Base-by-base conservation (phyloP, 2,329 filamentous ascomycete species). In the Colletotrichum orbiculare region DNA sequence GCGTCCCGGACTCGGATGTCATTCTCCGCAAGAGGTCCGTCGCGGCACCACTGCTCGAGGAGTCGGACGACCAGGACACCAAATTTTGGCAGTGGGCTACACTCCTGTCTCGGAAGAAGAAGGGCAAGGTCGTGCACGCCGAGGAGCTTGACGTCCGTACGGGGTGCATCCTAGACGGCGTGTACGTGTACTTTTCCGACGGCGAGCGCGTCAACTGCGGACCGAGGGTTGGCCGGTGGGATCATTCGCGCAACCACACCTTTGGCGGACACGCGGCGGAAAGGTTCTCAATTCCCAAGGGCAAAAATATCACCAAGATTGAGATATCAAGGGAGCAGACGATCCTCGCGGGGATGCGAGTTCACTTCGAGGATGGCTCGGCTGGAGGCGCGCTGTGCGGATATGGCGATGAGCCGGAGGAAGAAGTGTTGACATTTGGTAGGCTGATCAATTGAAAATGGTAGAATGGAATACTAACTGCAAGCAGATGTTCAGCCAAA, bases 131-230 rank as follows among this genome's bases (percentile, higher is more conserved):
- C 4, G 71, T 77, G 10, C 72, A 73, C n/a, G 1, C 74, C 71
- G 2, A 75, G 72, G 13, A 79, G 25, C 25, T 85, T 35, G 82
- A 84, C 65, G 68, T 83, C 3, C 75, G 81, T 2, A 77, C 83
- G 6, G 82, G 82, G 4, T 74, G 71, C 45, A 69, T 72, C 7
- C 76, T 83, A 45, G 81, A 84, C 55, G 81, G 82, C 34, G 81
- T 78, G 6, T 75, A 80, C 38, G 77, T 84, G 3, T 73, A 80
- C 65, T 84, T 81, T 67, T 72, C 71, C 48, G 81, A 83, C 57
- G 81, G 80, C 8, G 73, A 75, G n/a, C 70, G 68, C 9, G 75
- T 77, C 12, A 78, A 81, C 35, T 83, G 81, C 69, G 81, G 82
- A 0, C 77, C 76, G 1, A 70, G 72, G 7, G 53, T 60, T 8